These are phyloP conservation scores for Papiliotrema nemorosa DNA, from an alignment of 1,284 basidiomycete species.

Conservation along the genomic window DNA sequence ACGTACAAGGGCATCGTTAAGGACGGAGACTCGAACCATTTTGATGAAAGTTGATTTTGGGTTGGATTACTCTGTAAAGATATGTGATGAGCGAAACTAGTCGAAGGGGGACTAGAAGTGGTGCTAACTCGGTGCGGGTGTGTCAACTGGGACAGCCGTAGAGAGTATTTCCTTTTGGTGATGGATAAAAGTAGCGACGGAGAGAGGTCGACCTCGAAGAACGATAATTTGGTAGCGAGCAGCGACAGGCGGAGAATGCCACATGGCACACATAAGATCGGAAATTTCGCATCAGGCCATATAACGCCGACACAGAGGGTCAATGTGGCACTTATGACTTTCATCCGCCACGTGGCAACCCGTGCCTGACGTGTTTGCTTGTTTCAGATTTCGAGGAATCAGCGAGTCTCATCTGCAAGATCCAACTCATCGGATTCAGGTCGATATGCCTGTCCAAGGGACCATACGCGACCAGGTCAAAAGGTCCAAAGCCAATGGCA, in stretches of 20 bases:
- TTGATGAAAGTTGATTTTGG: constrained; percentile 26
- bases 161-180: constrained; percentile 25
- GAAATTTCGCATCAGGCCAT: background rate
- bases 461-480: constrained; percentile 1
- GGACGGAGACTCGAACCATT: constrained; percentile 51
- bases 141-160: constrained; percentile 43
- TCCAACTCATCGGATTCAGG: too few relatives aligned
- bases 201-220: background rate
- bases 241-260: background rate
- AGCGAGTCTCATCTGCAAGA: too few relatives aligned
- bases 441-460: background rate
- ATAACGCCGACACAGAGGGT: background rate
- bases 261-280: background rate
- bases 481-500: background rate
- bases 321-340: background rate
- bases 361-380: too few relatives aligned
- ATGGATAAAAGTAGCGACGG: background rate
- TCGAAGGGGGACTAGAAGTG: constrained; percentile 5
- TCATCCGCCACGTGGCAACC: too few relatives aligned
- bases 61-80: constrained; percentile 12
- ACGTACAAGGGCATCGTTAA: constrained; percentile 73
- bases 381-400: too few relatives aligned
- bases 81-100: constrained; percentile 9
- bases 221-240: background rate
- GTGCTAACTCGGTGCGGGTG: constrained; percentile 48